phyloP scores from a whole-genome alignment of 139 green algal species.

The Volvox reticuliferus region DNA sequence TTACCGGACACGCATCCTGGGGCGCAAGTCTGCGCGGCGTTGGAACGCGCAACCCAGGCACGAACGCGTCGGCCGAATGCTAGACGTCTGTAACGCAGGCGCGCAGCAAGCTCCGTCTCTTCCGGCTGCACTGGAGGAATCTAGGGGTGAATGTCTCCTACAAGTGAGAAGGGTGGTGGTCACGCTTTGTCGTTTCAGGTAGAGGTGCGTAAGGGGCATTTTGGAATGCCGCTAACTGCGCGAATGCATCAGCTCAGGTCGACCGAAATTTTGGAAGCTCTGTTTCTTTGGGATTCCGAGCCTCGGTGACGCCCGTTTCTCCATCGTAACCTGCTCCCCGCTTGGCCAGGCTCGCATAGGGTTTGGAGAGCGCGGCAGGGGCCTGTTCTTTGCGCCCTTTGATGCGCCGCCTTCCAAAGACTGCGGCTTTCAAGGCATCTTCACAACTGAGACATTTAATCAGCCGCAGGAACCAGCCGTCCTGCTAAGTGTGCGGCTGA shows the following conservation, averaged over 20 bases:
- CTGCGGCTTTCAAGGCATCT: neutral
- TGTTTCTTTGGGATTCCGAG: neutral
- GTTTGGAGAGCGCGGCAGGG: slow-evolving; percentile 1
- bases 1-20: no score
- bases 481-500: slow-evolving; percentile 20
- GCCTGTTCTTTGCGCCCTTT: slow-evolving; percentile 25
- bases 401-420: neutral
- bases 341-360: neutral
- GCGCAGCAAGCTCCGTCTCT: neutral
- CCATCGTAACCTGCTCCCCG: neutral
- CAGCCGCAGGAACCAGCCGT: neutral
- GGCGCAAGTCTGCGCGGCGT: neutral
- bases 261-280: neutral
- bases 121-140: neutral
- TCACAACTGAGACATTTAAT: neutral
- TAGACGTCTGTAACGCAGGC: neutral
- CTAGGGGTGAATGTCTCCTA: neutral
- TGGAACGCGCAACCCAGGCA: neutral
- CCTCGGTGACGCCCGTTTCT: neutral
- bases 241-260: neutral
- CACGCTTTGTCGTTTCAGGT: neutral
- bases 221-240: neutral
- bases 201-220: neutral
- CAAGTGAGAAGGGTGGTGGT: neutral
- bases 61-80: no score